Base-by-base conservation (phyloP, 2,329 filamentous ascomycete species). In the Fusarium sp. region DNA sequence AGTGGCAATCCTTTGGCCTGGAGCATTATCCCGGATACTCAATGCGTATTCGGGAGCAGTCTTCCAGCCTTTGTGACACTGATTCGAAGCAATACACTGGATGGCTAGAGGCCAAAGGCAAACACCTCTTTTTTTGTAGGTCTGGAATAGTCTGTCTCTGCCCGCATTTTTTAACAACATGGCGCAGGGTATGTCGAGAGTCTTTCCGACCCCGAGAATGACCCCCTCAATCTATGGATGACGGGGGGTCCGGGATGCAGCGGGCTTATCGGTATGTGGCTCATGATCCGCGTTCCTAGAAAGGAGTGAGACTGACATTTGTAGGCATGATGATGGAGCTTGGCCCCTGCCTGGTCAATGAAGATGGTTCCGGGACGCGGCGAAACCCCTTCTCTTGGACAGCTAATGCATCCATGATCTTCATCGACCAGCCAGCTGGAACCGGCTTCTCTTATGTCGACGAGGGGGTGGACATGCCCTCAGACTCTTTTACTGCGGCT, bases 391-490 rank as follows among this genome's bases (percentile, higher is more conserved):
- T 70, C 18, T 74, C 70, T 0, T 77, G 75, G 75, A 76, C 75
- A 2, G 61, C 64, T 14, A 77, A 77, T 20, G 62, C 75, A 7
- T 76, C 72, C 20, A 76, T 76, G 13, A 77, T 77, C 27, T 77
- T 77, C 35, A 65, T 77, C 4, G 75, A 77, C 41, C 75, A 77
- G 16, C 75, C 75, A 32, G 75, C 72, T 3, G 64, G 75, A 1
- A 71, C 75, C 52, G 75, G 75, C 0, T 77, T 77, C 48, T 77
- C 75, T 1, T 77, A 77, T 23, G 43, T 77, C n/a, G 75, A 77
- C 37, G 37, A 76, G 6, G 65, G 32, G 0, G 73, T 67, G 5
- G 70, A 72, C 0, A 34, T 67, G 10, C 75, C 75, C 7, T 43
- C 65, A 0, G 66, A 77, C 10, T 77, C 75, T 0, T 77, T 77